Base-by-base conservation (phyloP, 768 basidiomycete genomes). In the Podaxis sp. region DNA sequence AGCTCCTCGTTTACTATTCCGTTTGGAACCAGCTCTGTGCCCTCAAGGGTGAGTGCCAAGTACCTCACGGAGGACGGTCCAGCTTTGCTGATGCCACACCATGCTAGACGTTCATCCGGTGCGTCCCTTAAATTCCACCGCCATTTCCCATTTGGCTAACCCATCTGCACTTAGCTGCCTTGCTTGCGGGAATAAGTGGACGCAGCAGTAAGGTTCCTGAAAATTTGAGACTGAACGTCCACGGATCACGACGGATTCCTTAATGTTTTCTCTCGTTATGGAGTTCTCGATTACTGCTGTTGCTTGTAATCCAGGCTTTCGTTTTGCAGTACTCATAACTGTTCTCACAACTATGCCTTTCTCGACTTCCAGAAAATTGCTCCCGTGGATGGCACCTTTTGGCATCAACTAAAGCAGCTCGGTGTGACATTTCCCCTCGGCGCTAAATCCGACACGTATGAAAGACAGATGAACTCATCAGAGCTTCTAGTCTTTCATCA, bases 121-220 rank as follows among this genome's bases (percentile, higher is more conserved):
- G 38, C 28, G 40, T 28, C 14, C 38, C 5, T 36, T 53, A 9
- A 21, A 37, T 54, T 13, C 47, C 21, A 13, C 21, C 27, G n/a
- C 4, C 25, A 16, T 52, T 36, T n/a, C 5, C 4, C 4, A 18
- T 18, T 25, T 28, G 18, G 27, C 28, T 46, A 18, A 32, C 16
- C 10, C 28, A 52, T 42, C 23, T 32, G 16, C 16, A 21, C 18
- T 18, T 51, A 60, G 59, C 10, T 60, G 59, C 21, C 16, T 53
- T 23, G 21, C 11, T 16, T 60, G 59, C 38, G 59, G 59, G 10
- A 44, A 60, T 53, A 60, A 60, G 52, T 60, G 59, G 59, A 44
- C 50, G 2, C 27, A 35, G 14, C 18, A 51, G 13, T 52, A 28
- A 53, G 11, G 2, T 36, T 18, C 50, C 14, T 18, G 28, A 32